Evolutionary conservation across 768 basidiomycete genomes (phyloP).

Genomic region (Auricularia heimuer): DNA sequence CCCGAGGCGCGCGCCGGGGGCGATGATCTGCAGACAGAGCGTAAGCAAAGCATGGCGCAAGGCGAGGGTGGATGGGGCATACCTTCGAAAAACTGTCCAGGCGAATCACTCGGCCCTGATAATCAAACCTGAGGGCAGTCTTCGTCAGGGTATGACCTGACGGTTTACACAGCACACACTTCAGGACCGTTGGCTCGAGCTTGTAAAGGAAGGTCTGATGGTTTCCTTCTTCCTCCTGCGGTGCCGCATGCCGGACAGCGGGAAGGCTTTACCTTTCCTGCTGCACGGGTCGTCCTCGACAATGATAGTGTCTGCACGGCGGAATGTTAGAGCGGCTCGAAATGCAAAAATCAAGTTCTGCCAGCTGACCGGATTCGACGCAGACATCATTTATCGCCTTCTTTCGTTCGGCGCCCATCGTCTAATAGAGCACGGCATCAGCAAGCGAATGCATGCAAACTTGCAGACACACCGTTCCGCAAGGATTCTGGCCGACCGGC

Average conservation of each 20-base stretch:
- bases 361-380: conserved; percentile 55
- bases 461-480: conserved; percentile 45
- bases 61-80: not conserved
- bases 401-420: conserved; percentile 54
- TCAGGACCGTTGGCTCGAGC: conserved; percentile 52
- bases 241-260: conserved; percentile 17
- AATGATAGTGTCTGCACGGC: conserved; percentile 51
- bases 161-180: conserved; percentile 14
- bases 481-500: conserved; percentile 80
- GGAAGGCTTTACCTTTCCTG: conserved; percentile 44
- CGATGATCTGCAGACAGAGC: conserved; percentile 45
- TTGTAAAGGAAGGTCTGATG: conserved; percentile 37
- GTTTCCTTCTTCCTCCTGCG: conserved; percentile 1
- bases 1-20: conserved; percentile 67
- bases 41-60: conserved; percentile 4
- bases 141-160: not conserved
- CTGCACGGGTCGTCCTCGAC: conserved; percentile 80
- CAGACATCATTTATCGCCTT: conserved; percentile 72
- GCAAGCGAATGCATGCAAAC: not conserved
- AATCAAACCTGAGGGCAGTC: conserved; percentile 35
- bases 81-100: conserved; percentile 76
- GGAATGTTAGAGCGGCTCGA: not conserved
- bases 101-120: conserved; percentile 75
- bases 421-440: conserved; percentile 26
- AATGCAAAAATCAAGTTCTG: not conserved